Percentiles rank a stretch among this genome's conserved stretches.
phyloP scores from a whole-genome alignment of 2,329 filamentous ascomycete genomes.

The Botryosphaeria dothidea region DNA sequence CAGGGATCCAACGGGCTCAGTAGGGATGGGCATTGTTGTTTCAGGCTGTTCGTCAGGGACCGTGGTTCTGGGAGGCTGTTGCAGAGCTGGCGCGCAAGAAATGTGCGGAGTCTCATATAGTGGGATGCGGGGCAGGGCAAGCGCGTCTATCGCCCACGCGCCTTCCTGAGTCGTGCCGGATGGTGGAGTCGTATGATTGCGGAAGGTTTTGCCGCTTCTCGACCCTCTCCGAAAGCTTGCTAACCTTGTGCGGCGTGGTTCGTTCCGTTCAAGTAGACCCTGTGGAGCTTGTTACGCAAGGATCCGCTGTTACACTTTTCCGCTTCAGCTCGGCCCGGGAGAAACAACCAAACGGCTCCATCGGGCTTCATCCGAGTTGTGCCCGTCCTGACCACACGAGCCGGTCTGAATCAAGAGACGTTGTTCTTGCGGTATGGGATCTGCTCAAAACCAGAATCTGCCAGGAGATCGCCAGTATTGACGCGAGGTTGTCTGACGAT shows the following conservation, averaged over 20 bases:
- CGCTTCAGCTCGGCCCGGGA: background rate
- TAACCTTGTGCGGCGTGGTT: background rate
- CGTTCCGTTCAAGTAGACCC: background rate
- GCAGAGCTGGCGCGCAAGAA: background rate
- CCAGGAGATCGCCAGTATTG: too few relatives aligned
- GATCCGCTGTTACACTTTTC: background rate
- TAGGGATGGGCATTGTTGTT: slow-evolving; percentile 21
- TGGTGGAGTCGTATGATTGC: background rate
- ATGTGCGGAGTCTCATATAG: background rate
- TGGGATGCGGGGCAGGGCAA: background rate
- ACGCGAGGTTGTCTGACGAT: too few relatives aligned
- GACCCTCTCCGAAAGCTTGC: background rate
- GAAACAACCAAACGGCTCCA: background rate
- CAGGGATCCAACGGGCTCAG: slow-evolving; percentile 21
- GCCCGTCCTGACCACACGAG: too few relatives aligned
- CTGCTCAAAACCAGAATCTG: too few relatives aligned
- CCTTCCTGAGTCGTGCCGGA: background rate
- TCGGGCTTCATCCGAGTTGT: too few relatives aligned
- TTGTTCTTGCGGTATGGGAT: too few relatives aligned
- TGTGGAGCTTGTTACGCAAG: background rate
- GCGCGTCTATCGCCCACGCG: background rate
- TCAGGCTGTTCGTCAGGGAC: background rate
- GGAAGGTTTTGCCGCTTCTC: background rate
- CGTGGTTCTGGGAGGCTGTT: background rate
- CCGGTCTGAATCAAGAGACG: too few relatives aligned